A percentile compares a stretch with the other conserved stretches of the same genome.
phyloP scores from a whole-genome alignment of 2,329 filamentous ascomycete genomes.

The Epichloe brachyelytri region DNA sequence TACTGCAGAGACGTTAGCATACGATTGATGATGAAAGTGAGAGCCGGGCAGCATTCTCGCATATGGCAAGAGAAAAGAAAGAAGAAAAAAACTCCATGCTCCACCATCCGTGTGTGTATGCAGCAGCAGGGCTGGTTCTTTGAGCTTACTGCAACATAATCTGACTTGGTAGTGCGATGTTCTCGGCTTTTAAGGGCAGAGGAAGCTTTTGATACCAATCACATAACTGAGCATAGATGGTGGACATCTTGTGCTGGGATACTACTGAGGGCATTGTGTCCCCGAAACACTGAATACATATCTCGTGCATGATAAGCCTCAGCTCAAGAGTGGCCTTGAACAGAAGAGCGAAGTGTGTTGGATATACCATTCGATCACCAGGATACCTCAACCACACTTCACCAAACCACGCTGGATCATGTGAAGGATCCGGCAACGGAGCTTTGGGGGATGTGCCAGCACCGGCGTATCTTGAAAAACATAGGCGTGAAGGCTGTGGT shows the following conservation, averaged over 20 bases:
- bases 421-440: constrained; percentile 16
- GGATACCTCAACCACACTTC: constrained; percentile 26
- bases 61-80: not conserved
- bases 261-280: constrained; percentile 2
- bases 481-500: constrained; percentile 12
- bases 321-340: constrained; percentile 15
- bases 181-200: constrained; percentile 13
- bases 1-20: no score
- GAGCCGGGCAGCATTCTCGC: no score
- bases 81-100: not conserved
- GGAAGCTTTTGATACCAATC: constrained; percentile 18
- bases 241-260: constrained; percentile 11
- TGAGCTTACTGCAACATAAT: constrained; percentile 23
- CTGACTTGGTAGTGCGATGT: constrained; percentile 21
- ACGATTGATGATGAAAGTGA: no score
- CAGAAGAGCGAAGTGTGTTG: constrained; percentile 17
- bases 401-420: constrained; percentile 18
- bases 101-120: no score
- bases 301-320: constrained; percentile 21
- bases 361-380: constrained; percentile 8
- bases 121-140: not conserved
- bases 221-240: constrained; percentile 9
- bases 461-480: constrained; percentile 16
- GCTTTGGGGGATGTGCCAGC: constrained; percentile 17
- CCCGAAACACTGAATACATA: no score